Conservation (phyloP, 2,329 filamentous ascomycete species). For the Clonostachys chloroleuca region DNA sequence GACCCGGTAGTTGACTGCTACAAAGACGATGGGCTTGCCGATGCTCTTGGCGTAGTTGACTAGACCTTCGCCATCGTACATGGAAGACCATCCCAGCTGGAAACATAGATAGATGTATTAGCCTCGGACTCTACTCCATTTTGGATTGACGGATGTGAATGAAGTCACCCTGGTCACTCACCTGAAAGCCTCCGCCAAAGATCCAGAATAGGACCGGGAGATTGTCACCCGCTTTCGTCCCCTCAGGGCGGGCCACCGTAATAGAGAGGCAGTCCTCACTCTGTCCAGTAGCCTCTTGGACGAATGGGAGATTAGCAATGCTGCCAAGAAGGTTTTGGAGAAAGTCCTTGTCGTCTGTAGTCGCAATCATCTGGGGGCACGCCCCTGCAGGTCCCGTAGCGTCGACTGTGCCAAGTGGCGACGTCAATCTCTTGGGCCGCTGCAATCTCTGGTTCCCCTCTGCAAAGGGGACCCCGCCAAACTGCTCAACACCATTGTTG, state of each 20-base stretch:
- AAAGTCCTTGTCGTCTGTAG: constrained; percentile 24
- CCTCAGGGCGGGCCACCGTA: constrained; percentile 39
- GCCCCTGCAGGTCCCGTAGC: constrained; percentile 53
- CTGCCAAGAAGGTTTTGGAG: constrained; percentile 28
- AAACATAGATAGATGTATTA: constrained; percentile 1
- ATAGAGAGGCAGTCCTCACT: constrained; percentile 49
- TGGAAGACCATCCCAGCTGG: constrained; percentile 20
- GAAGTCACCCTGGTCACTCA: constrained; percentile 2
- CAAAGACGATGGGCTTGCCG: constrained; percentile 56
- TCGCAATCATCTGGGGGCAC: constrained; percentile 61
- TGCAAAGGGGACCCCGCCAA: constrained; percentile 73
- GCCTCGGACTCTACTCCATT: background rate
- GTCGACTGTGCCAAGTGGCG: constrained; percentile 49
- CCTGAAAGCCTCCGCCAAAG: constrained; percentile 44
- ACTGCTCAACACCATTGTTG: constrained; percentile 60
- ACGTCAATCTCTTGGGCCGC: constrained; percentile 56
- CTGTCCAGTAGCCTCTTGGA: constrained; percentile 33
- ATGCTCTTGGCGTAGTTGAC: constrained; percentile 26
- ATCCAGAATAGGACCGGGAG: constrained; percentile 56
- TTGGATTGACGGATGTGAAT: too few species aligned
- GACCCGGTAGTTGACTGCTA: constrained; percentile 61
- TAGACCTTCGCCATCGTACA: constrained; percentile 28
- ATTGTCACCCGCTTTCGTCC: constrained; percentile 31
- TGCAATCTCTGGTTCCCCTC: constrained; percentile 63
- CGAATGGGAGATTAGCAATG: constrained; percentile 35